Percentiles rank a stretch among this genome's conserved stretches.
These are phyloP conservation scores for Paraconiothyrium sp. DNA, from an alignment of 2,329 filamentous ascomycete genomes.

Conservation along the genomic window DNA sequence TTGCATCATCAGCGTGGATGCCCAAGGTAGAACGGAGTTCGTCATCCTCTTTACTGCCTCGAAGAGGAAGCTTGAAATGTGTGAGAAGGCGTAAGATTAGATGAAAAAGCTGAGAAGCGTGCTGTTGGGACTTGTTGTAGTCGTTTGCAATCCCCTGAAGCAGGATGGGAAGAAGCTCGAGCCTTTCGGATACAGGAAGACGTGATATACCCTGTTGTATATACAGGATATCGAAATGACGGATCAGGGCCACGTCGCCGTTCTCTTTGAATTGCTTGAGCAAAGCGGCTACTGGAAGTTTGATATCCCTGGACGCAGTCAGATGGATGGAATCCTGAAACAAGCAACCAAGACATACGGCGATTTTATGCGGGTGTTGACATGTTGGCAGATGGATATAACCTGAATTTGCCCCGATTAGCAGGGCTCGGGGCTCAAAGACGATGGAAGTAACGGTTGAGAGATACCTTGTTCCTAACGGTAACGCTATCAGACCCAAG, in stretches of 20 bases:
- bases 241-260: slow-evolving; percentile 73
- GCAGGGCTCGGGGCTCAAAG: slow-evolving; percentile 30
- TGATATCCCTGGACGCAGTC: slow-evolving; percentile 61
- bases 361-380: slow-evolving; percentile 71
- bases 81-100: slow-evolving; percentile 80
- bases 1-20: slow-evolving; percentile 75
- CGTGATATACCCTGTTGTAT: slow-evolving; percentile 83
- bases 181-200: slow-evolving; percentile 69
- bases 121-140: slow-evolving; percentile 62
- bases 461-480: slow-evolving; percentile 77
- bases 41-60: slow-evolving; percentile 81
- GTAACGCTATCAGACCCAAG: slow-evolving; percentile 80
- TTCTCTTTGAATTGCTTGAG: slow-evolving; percentile 89
- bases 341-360: slow-evolving; percentile 51
- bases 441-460: not conserved
- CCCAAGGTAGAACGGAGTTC: slow-evolving; percentile 72
- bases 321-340: slow-evolving; percentile 16
- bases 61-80: slow-evolving; percentile 74
- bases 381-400: slow-evolving; percentile 75
- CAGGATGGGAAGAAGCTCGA: slow-evolving; percentile 75
- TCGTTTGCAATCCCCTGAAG: slow-evolving; percentile 72
- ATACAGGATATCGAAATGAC: slow-evolving; percentile 88
- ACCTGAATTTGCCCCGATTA: slow-evolving; percentile 57
- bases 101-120: slow-evolving; percentile 78
- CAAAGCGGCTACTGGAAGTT: slow-evolving; percentile 84